Base-by-base conservation (phyloP, 2,329 filamentous ascomycete genomes). In the Aspergillus sp. region DNA sequence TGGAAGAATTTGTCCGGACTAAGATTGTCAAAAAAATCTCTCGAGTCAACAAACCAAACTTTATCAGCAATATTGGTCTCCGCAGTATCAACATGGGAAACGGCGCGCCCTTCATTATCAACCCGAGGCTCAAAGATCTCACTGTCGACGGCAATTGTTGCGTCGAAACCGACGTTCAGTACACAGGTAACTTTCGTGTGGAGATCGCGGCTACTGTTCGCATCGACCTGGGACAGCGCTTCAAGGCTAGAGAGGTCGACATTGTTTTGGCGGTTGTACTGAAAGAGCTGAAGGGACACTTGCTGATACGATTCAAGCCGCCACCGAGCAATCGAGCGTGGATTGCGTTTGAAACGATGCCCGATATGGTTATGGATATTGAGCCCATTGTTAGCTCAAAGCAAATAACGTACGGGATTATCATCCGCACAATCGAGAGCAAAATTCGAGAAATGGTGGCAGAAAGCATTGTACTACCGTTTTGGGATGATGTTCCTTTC, bases 11-110 rank as follows among this genome's bases (percentile, higher is more conserved):
- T 60, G 87, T 99, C 55, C 86, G 89, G 62, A 87, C 87, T 61
- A 97, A 97, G 78, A 90, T 99, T 65, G 93, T 91, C 23, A 97
- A 97, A 79, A 99, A 99, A 81, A 97, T 99, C 59, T 89, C 93
- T 1, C 87, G 95, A 38, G 94, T 97, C 28, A 95, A 96, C 70
- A 93, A 93, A 68, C 95, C 95, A 0, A 89, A 89, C 2, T 96
- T 98, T 71, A 88, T 99, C 60, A 93, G 91, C 19, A 89, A 90
- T 67, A 89, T 99, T 61, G 85, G 85, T n/a, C 85, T 98, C 49
- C 89, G 89, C 67, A 89, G 87, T 56, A 92, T 99, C 57, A 87
- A 96, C 70, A 91, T 93, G 66, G 95, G 95, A 4, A 90, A 95
- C 66, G 87, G 92, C 0, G 91, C 93, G 1, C 95, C 95, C 0